Percentiles rank a stretch among this genome's conserved stretches.
Evolutionary conservation across 371 early-diverging fungal genomes (phyloP).

Genomic region (Mucor irregularis): DNA sequence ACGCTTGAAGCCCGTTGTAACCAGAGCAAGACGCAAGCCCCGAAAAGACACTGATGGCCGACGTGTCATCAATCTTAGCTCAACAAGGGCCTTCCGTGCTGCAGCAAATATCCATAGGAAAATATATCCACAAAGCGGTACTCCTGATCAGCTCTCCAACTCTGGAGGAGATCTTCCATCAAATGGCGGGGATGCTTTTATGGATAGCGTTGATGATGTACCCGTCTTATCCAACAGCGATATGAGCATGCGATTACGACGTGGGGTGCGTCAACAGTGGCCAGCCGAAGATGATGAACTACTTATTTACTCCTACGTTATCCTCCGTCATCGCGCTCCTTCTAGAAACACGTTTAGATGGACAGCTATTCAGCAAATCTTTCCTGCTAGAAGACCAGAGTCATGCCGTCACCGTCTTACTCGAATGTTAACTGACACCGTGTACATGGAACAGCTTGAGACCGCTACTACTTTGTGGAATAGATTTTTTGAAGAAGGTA

Average conservation of each 20-base stretch:
- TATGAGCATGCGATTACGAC: neutral
- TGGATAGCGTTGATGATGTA: conserved; percentile 15
- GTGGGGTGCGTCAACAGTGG: conserved; percentile 51
- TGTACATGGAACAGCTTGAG: conserved; percentile 24
- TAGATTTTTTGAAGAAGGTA: conserved; percentile 33
- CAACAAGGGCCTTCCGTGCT: conserved; percentile 3
- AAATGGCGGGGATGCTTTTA: neutral
- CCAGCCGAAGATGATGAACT: conserved; percentile 51
- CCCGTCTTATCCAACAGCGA: conserved; percentile 12
- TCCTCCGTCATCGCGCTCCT: conserved; percentile 22
- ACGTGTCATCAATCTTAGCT: conserved; percentile 4
- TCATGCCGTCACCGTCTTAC: conserved; percentile 41
- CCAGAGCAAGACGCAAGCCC: neutral
- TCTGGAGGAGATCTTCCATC: neutral
- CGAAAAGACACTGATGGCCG: neutral
- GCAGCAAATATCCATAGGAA: too few relatives aligned
- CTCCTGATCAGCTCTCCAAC: neutral
- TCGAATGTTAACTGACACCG: conserved; percentile 25
- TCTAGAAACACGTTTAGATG: conserved; percentile 31
- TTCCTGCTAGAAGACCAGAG: conserved; percentile 23
- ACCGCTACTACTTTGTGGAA: conserved; percentile 36
- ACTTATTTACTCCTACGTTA: conserved; percentile 38
- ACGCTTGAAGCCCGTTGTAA: too few relatives aligned
- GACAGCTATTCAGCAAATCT: conserved; percentile 23
- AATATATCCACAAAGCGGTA: neutral